Base-by-base conservation (phyloP, 768 basidiomycete genomes). In the Tricholoma matsutake region DNA sequence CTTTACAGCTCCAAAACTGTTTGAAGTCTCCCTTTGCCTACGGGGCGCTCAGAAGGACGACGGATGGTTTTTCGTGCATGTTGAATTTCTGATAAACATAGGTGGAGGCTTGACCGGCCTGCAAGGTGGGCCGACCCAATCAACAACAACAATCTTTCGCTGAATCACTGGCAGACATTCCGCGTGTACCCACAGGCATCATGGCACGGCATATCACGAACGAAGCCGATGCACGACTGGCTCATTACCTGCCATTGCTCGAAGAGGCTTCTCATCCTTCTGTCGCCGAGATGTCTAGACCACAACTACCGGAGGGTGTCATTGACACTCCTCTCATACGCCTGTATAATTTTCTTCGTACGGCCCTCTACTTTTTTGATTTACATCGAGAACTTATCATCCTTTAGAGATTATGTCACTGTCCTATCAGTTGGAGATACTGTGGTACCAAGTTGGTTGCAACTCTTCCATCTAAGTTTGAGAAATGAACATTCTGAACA, bases 351-450 rank as follows among this genome's bases (percentile, higher is more conserved):
- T 92, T 96, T 65, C 79, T 98, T 35, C 94, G 95, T 96, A 72
- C 68, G 93, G 67, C 4, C 53, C 14, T 55, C 37, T 62, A 32
- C 43, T 32, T 14, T 41, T 49, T 14, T 43, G 20, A 22, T 28
- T 14, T 20, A 47, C 32, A 59, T 29, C 35, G 18, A 41, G 61
- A 60, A 54, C 55, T 31, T 8, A 28, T 54, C 53, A 25, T 25
- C 53, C 28, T 28, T 6, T 63, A 96, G 94, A 95, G 71, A 89
- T 92, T 80, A 91, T 95, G 85, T 92, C 93, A 1, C 73, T 97
- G 61, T 89, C 92, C 2, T 97, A 97, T 73, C 95, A 96, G 68
- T 81, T 98, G 14, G 96, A 95, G 73, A 90, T 94, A 63, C 73
- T 98, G 53, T 87, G 86, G 82, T 90, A 87, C 67, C 92, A 94